These are phyloP conservation scores for Amyloporia xantha DNA, from an alignment of 768 basidiomycete species.

Conservation along the genomic window DNA sequence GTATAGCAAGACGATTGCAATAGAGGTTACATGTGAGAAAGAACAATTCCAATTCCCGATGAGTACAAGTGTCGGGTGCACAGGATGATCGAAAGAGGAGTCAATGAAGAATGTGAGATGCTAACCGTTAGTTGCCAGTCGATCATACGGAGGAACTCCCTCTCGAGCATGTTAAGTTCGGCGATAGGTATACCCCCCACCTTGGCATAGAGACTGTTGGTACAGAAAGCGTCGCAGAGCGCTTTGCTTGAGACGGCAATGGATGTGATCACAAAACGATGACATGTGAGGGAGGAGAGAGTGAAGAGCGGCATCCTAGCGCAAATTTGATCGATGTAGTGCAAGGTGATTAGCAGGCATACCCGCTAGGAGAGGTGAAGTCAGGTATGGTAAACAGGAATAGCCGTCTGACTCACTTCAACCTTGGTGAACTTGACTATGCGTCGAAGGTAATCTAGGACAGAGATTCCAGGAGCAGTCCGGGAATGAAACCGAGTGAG, in stretches of 20 bases:
- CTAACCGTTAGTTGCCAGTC: slow-evolving; percentile 94
- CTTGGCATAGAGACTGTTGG: slow-evolving; percentile 90
- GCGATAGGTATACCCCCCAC: slow-evolving; percentile 90
- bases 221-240: slow-evolving; percentile 92
- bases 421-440: slow-evolving; percentile 94
- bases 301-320: slow-evolving; percentile 82
- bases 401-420: slow-evolving; percentile 52
- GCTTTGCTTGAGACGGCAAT: slow-evolving; percentile 92
- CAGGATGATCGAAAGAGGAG: background rate
- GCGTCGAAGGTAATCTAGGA: slow-evolving; percentile 89
- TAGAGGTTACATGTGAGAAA: slow-evolving; percentile 24
- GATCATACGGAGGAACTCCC: slow-evolving; percentile 86
- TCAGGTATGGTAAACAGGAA: background rate
- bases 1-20: too few species aligned
- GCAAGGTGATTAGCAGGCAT: slow-evolving; percentile 74
- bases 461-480: slow-evolving; percentile 78
- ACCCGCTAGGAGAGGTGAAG: slow-evolving; percentile 51
- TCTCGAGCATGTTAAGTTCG: slow-evolving; percentile 91
- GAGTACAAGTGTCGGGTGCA: background rate
- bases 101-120: slow-evolving; percentile 13
- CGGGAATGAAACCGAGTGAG: slow-evolving; percentile 97
- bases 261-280: slow-evolving; percentile 94
- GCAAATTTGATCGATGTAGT: slow-evolving; percentile 94
- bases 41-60: slow-evolving; percentile 4
- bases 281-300: slow-evolving; percentile 91